Percentiles rank a stretch among this genome's conserved stretches.
Conservation (phyloP, 2,329 filamentous ascomycete species). For the Cladosporium cucumerinum region DNA sequence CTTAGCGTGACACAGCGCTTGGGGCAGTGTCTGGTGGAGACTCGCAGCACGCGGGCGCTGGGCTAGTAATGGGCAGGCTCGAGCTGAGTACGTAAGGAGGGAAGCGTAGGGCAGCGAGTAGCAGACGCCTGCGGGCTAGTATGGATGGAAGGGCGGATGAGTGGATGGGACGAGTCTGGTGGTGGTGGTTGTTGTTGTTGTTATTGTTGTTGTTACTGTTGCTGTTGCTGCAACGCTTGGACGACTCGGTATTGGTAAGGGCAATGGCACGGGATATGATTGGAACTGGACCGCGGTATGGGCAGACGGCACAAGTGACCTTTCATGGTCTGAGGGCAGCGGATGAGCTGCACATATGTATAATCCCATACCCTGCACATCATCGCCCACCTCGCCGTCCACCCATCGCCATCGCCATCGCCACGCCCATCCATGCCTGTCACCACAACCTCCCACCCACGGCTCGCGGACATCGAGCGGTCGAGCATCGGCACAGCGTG, state of each 20-base stretch:
- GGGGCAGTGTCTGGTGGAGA: conserved; percentile 16
- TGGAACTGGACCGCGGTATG: not conserved
- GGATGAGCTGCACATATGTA: not conserved
- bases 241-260: not conserved
- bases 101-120: not conserved
- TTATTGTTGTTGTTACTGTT: not conserved
- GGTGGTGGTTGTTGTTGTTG: too few relatives aligned
- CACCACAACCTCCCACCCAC: not conserved
- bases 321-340: not conserved
- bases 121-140: not conserved
- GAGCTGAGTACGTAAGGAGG: conserved; percentile 4
- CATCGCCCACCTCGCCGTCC: not conserved
- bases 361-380: not conserved
- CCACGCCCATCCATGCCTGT: not conserved
- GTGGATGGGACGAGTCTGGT: not conserved
- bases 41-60: not conserved
- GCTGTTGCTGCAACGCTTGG: not conserved
- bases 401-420: not conserved
- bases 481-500: not conserved
- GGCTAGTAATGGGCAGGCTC: not conserved
- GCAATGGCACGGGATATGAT: not conserved
- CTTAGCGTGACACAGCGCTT: conserved; percentile 10
- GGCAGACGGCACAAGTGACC: not conserved
- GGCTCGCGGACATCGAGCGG: conserved; percentile 2
- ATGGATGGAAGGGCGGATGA: not conserved